phyloP scores from a whole-genome alignment of 148 eudicot species.

The Rhododendron vialii region DNA sequence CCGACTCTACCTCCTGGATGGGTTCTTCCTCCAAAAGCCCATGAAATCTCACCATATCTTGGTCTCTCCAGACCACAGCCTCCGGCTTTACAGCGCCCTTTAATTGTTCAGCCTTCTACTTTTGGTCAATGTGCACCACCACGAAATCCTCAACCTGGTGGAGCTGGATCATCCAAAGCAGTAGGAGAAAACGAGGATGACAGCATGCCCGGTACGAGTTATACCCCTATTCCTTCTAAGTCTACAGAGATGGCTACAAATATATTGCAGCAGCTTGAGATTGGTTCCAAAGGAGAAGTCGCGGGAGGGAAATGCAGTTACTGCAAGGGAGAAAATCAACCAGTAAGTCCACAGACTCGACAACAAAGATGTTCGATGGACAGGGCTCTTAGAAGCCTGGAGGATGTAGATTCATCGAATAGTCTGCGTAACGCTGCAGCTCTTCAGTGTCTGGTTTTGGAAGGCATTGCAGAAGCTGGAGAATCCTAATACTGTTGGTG shows the following conservation, averaged over 20 bases:
- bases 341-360: conserved; percentile 32
- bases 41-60: too few species aligned
- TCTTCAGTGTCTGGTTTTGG: conserved; percentile 35
- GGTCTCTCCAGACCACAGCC: too few species aligned
- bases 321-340: conserved; percentile 31
- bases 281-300: conserved; percentile 62
- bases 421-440: conserved; percentile 26
- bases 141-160: too few species aligned
- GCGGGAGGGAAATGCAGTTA: conserved; percentile 32
- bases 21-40: too few species aligned
- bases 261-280: conserved; percentile 73
- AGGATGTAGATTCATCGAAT: conserved; percentile 37
- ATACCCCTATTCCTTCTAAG: conserved; percentile 56
- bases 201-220: conserved; percentile 30
- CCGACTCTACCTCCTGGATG: too few species aligned
- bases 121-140: too few species aligned
- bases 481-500: conserved; percentile 1
- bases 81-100: too few species aligned
- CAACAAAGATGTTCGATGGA: conserved; percentile 36
- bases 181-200: conserved; percentile 22
- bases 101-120: too few species aligned
- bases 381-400: conserved; percentile 44
- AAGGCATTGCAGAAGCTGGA: conserved; percentile 40
- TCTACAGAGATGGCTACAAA: conserved; percentile 68
- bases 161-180: conserved; percentile 18